Evolutionary conservation across 129 eudicot species (phyloP).

Genomic region (Solidago caesia): DNA sequence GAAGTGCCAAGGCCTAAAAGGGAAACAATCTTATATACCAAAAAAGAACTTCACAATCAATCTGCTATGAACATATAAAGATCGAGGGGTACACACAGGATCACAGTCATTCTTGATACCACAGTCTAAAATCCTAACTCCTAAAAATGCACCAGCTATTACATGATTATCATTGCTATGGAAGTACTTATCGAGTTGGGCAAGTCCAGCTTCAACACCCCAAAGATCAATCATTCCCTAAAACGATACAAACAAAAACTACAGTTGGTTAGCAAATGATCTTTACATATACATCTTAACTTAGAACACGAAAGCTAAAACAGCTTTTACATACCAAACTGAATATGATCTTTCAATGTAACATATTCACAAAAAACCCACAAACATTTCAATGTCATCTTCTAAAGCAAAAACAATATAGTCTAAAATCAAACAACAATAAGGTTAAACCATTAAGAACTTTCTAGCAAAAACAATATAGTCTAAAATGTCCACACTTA

Average conservation of each 20-base stretch:
- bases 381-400: no score
- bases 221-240: slow-evolving; percentile 96
- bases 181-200: slow-evolving; percentile 92
- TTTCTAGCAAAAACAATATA: no score
- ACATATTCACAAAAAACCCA: no score
- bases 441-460: no score
- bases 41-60: neutral
- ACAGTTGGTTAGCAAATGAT: neutral
- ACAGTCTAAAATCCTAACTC: slow-evolving; percentile 91
- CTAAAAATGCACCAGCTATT: slow-evolving; percentile 89
- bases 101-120: slow-evolving; percentile 92
- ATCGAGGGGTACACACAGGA: slow-evolving; percentile 53
- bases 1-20: slow-evolving; percentile 87
- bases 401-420: no score
- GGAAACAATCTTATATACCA: neutral
- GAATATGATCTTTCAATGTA: no score
- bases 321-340: slow-evolving; percentile 68
- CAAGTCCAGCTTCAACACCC: slow-evolving; percentile 98
- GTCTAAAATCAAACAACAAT: no score
- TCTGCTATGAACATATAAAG: neutral
- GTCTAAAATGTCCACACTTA: no score
- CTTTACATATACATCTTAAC: neutral
- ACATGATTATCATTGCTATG: slow-evolving; percentile 89
- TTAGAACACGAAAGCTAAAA: neutral
- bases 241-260: neutral